Evolutionary conservation across 352 stramenopile genomes (phyloP).

Genomic region (Sclerospora graminicola): DNA sequence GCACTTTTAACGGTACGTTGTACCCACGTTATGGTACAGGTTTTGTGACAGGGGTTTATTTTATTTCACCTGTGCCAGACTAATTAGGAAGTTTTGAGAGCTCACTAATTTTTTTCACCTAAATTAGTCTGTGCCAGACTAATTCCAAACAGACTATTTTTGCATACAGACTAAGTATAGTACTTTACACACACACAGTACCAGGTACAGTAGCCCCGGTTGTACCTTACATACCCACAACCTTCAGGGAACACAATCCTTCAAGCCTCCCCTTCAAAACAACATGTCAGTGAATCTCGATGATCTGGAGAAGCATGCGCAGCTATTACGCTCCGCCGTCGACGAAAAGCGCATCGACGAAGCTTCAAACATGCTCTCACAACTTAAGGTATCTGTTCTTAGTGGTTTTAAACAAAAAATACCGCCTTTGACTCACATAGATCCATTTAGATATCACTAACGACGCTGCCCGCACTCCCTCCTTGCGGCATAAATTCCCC

Average conservation of each 20-base stretch:
- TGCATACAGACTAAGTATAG: too few species aligned
- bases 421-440: too few species aligned
- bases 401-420: too few species aligned
- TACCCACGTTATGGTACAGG: too few species aligned
- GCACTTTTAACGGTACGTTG: too few species aligned
- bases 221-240: background rate
- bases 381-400: constrained; percentile 50
- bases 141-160: too few species aligned
- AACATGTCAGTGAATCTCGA: constrained; percentile 33
- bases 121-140: too few species aligned
- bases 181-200: background rate
- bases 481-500: constrained; percentile 41
- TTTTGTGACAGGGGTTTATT: background rate
- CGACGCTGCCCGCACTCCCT: constrained; percentile 71
- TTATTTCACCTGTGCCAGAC: too few species aligned
- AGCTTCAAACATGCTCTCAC: constrained; percentile 31
- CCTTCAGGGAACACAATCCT: background rate
- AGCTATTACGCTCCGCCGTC: constrained; percentile 48
- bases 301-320: constrained; percentile 47
- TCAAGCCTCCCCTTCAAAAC: constrained; percentile 1
- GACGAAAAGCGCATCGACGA: constrained; percentile 34
- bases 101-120: too few species aligned
- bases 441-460: constrained; percentile 85
- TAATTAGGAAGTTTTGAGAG: too few species aligned
- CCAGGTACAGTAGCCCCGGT: background rate